Base-by-base conservation (phyloP, 2,329 filamentous ascomycete genomes). In the Paecilomyces niveus region DNA sequence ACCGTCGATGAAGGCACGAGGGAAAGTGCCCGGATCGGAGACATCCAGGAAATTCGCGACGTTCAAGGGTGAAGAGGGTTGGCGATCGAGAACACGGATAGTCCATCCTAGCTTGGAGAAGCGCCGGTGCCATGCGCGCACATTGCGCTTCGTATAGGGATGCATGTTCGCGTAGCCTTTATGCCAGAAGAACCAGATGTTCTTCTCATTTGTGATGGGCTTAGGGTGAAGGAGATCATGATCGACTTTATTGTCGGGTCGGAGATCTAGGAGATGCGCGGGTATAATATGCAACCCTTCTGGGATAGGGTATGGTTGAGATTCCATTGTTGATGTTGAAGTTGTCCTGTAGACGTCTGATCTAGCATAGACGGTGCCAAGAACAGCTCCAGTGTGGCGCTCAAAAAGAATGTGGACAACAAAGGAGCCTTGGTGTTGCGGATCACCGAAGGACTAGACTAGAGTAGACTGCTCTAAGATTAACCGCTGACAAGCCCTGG, bases 181-280 rank as follows among this genome's bases (percentile, higher is more conserved):
- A 65, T 84, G 76, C 83, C 83, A 85, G 70, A 83, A 85, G 65
- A 83, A 82, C 76, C 81, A 85, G 26, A 85, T 71, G 54, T 83
- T 83, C 66, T 84, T 84, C 53, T 78, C 75, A 31, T 70, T 67
- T 0, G 70, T 65, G 29, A 80, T 67, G 21, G 77, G 72, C 21
- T 62, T 63, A 0, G 75, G 76, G 55, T 78, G 65, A 0, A 76
- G 63, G 31, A 83, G 62, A 10, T 73, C 72, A 15, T 71, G 57
- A 58, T 83, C 80, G 29, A 83, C 70, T 58, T 78, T 75, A 3
- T 68, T 61, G 54, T 83, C 80, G 2, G 79, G 64, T 8, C 80
- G 75, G 3, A 77, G 67, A 58, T 83, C 80, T 8, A 83, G 66
- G 4, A 72, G 63, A 5, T 76, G 57, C 1, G 56, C 35, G 0